These are phyloP conservation scores for Hortaea werneckii DNA, from an alignment of 2,329 filamentous ascomycete species.

Conservation along the genomic window DNA sequence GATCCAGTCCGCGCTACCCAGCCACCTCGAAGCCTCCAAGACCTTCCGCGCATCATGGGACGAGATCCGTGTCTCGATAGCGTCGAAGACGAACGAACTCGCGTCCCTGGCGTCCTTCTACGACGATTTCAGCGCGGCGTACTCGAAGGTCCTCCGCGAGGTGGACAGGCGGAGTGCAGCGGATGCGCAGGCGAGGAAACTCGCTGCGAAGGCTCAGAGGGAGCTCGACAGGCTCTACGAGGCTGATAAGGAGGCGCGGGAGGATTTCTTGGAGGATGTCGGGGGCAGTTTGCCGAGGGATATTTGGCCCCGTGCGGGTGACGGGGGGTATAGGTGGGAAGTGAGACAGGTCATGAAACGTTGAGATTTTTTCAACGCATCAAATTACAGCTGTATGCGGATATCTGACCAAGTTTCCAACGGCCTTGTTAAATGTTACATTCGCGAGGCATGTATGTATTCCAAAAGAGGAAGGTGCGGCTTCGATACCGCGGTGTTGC, in stretches of 20 bases:
- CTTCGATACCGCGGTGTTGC: too few relatives aligned
- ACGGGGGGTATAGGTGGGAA: slow-evolving; percentile 14
- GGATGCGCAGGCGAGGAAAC: slow-evolving; percentile 61
- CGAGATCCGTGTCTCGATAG: slow-evolving; percentile 61
- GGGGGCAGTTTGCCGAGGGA: slow-evolving; percentile 66
- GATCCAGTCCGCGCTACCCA: slow-evolving; percentile 54
- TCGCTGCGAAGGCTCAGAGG: slow-evolving; percentile 68
- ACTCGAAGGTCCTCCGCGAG: slow-evolving; percentile 76
- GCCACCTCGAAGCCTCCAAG: slow-evolving; percentile 54
- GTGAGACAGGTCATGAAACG: slow-evolving; percentile 1
- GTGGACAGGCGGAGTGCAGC: slow-evolving; percentile 63
- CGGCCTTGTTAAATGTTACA: too few relatives aligned
- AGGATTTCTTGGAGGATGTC: slow-evolving; percentile 69
- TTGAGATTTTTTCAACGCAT: too few relatives aligned
- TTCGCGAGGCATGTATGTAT: too few relatives aligned
- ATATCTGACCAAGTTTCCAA: too few relatives aligned
- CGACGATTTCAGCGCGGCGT: slow-evolving; percentile 73
- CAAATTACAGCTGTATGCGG: too few relatives aligned
- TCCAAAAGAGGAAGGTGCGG: too few relatives aligned
- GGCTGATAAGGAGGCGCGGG: slow-evolving; percentile 60
- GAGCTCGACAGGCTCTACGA: slow-evolving; percentile 62
- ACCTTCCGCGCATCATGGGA: slow-evolving; percentile 60
- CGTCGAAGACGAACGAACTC: slow-evolving; percentile 62
- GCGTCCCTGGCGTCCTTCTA: slow-evolving; percentile 72
- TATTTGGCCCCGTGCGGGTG: slow-evolving; percentile 19